Evolutionary conservation across 1,139 yeast genomes (phyloP), one percentile per base, ranked within the genome.

Genomic region (Cylindricascospora bacillispora): DNA sequence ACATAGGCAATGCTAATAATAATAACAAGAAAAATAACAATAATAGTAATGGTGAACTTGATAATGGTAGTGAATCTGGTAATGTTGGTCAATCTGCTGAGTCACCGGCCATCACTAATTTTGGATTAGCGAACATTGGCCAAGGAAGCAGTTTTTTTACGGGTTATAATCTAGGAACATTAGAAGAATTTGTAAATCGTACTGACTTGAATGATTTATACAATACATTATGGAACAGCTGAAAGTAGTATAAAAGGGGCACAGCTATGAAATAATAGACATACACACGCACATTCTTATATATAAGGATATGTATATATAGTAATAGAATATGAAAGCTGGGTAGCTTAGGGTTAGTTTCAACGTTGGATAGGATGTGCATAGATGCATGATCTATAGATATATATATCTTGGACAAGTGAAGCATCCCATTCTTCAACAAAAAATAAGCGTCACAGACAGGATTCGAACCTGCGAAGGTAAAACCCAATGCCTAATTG

Each of bases 381-480:
- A n/a, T n/a, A n/a, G n/a, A n/a, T n/a, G n/a, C n/a, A n/a, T n/a
- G n/a, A n/a, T n/a, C n/a, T n/a, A n/a, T n/a, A n/a, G n/a, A n/a
- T n/a, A n/a, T n/a, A n/a, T n/a, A n/a, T n/a, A n/a, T n/a, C n/a
- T n/a, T n/a, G n/a, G 29, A 6, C 29, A 25, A 11, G 20, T 27
- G 13, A 20, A 32, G 6, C 23, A 27, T 35, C 10, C 18, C 30
- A n/a, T n/a, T n/a, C n/a, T n/a, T n/a, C n/a, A 18, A 18, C 21
- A 38, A 44, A 47, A 43, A 40, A 31, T 35, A 47, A 21, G 47
- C 70, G 70, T 63, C 65, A 66, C 70, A 65, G 71, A 66, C 71
- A 66, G 70, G 72, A 66, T 66, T 66, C 72, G 71, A 66, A 66
- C 71, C 71, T 66, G 70, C 71, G 71, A 60, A 66, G 69, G 71